Base-by-base conservation (phyloP, 1,284 basidiomycete species). In the Boletus smithii region DNA sequence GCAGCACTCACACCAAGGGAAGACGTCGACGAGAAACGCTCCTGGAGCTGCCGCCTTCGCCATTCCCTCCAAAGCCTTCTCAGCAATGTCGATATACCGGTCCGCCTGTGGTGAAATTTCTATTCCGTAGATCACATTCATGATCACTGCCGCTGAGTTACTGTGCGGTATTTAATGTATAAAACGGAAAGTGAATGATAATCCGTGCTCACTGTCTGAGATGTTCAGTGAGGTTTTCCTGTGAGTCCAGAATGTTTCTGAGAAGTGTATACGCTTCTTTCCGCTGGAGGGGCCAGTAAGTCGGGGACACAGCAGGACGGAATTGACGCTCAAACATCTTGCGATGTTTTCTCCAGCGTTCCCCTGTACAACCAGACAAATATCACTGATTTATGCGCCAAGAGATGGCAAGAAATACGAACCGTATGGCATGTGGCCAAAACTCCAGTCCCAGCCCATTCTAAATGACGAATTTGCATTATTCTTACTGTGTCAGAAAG, bases 401-500 rank as follows among this genome's bases (percentile, higher is more conserved):
- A 7, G 9, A 18, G 13, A 49, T 13, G 17, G 10, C 4, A 50
- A 32, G 2, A 17, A 41, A 48, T 17, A 55, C 60, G 14, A 33
- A 70, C 70, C 75, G 32, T 79, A 79, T 5, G 65, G 71, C 74
- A 77, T 77, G 47, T 78, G 73, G 0, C 69, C 73, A 38, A 79
- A 73, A 38, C 72, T 73, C 68, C 73, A 78, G 17, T 74, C 69
- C 73, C 74, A 78, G 3, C 75, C 77, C 69, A 76, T 74, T 29
- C 75, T 77, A 41, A 23, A 36, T 3, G 11, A 27, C 7, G 26
- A 5, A 27, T 64, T 22, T 54, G 8, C 10, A 6, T 10, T 14
- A 2, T 9, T 10, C 39, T 32, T n/a, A 1, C 3, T 3, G 8
- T 2, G 24, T 33, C 33, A 42, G 36, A 35, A 51, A 48, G 33